Conservation (phyloP, 208 protist genomes). For the Strigomonas culicis region DNA sequence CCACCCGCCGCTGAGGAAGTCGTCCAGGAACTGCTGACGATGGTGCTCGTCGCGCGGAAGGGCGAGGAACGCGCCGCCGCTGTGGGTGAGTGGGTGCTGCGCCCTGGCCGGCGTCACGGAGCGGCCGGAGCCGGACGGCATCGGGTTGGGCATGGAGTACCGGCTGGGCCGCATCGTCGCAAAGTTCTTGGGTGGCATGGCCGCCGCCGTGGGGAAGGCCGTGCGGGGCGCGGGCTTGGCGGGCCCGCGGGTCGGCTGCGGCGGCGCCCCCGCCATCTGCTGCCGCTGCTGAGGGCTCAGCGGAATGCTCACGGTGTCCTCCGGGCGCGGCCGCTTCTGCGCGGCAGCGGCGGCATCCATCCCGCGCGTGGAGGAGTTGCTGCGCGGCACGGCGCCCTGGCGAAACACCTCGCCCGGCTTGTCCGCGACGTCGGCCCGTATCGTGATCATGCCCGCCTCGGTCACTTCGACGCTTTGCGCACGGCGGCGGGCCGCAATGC, state of each 20-base stretch:
- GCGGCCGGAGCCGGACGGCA: not conserved
- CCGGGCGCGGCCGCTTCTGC: constrained; percentile 3
- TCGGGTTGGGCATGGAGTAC: constrained; percentile 37
- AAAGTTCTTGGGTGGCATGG: constrained; percentile 38
- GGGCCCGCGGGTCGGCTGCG: constrained; percentile 61
- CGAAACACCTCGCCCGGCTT: constrained; percentile 45
- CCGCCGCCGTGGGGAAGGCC: constrained; percentile 26
- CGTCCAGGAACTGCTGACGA: constrained; percentile 77
- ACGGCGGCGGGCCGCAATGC: constrained; percentile 67
- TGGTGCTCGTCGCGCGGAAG: constrained; percentile 64
- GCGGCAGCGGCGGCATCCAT: not conserved
- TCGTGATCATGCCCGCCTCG: constrained; percentile 47
- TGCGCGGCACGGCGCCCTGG: constrained; percentile 58
- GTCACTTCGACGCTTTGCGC: constrained; percentile 49
- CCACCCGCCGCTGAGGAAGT: constrained; percentile 83
- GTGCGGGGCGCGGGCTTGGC: constrained; percentile 21
- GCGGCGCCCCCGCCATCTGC: not conserved
- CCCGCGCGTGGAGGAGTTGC: constrained; percentile 29
- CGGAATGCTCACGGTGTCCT: constrained; percentile 1
- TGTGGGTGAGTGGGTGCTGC: constrained; percentile 8
- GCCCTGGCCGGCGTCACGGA: constrained; percentile 10
- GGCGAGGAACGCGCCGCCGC: constrained; percentile 56
- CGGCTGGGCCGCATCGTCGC: constrained; percentile 30
- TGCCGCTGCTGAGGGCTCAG: constrained; percentile 12
- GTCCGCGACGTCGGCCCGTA: constrained; percentile 57